Conservation (phyloP, 1,139 yeast genomes). For the Zygosaccharomyces sapae region DNA sequence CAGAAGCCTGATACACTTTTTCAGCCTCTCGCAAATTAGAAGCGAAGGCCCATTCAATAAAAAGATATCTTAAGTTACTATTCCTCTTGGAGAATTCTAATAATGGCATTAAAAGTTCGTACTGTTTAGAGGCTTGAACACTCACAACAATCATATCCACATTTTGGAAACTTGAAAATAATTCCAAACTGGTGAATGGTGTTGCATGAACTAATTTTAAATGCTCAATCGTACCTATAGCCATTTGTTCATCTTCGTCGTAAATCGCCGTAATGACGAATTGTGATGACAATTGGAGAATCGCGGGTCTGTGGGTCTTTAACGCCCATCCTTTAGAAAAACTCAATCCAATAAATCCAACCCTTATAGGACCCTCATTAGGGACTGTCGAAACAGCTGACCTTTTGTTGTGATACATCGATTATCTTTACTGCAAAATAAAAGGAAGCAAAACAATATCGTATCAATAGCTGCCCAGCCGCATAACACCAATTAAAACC, state of each 20-base stretch:
- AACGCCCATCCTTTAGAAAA: slow-evolving; percentile 30
- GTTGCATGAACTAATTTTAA: slow-evolving; percentile 26
- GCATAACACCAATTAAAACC: too few species aligned
- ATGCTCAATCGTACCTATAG: slow-evolving; percentile 23
- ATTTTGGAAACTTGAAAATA: slow-evolving; percentile 22
- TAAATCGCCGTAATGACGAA: slow-evolving; percentile 28
- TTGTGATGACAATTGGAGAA: slow-evolving; percentile 29
- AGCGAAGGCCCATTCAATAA: slow-evolving; percentile 31
- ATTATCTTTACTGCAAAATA: neutral
- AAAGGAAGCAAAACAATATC: neutral
- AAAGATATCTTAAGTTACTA: slow-evolving; percentile 25
- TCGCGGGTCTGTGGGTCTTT: slow-evolving; percentile 31
- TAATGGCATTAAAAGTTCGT: slow-evolving; percentile 18
- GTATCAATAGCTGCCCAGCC: neutral
- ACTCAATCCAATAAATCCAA: slow-evolving; percentile 29
- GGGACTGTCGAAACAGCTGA: slow-evolving; percentile 31
- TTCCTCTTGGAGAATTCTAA: slow-evolving; percentile 23
- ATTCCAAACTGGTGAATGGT: slow-evolving; percentile 24
- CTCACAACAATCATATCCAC: slow-evolving; percentile 30
- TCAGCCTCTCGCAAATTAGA: slow-evolving; percentile 26
- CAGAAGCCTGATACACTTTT: slow-evolving; percentile 23
- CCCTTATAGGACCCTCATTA: slow-evolving; percentile 25
- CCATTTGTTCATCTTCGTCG: slow-evolving; percentile 20
- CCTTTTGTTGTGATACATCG: slow-evolving; percentile 19
- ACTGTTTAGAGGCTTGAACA: slow-evolving; percentile 23